These are phyloP conservation scores for Corymbia calophylla DNA, from an alignment of 441 rosid genomes.

Conservation along the genomic window DNA sequence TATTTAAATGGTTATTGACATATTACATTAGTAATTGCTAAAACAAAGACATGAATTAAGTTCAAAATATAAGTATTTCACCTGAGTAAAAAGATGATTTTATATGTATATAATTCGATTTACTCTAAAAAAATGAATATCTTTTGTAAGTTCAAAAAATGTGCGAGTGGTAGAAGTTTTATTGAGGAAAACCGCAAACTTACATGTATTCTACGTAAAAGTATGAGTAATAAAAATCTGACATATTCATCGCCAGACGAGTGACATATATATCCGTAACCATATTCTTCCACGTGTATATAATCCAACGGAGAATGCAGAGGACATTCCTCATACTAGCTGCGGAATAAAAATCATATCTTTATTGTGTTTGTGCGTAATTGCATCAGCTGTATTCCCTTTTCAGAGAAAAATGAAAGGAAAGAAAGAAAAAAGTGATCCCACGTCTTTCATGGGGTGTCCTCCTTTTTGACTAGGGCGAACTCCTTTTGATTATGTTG, in stretches of 20 bases:
- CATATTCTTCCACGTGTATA: no score
- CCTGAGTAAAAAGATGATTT: not conserved
- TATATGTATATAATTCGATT: not conserved
- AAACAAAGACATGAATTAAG: not conserved
- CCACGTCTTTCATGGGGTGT: not conserved
- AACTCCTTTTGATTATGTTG: not conserved
- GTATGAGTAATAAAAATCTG: no score
- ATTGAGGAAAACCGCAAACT: not conserved
- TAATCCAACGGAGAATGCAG: no score
- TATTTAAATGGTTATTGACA: not conserved
- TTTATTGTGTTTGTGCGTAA: not conserved
- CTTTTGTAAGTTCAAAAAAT: not conserved
- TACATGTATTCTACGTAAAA: not conserved
- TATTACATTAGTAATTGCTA: not conserved
- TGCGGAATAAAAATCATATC: not conserved
- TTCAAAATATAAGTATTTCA: not conserved
- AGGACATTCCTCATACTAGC: not conserved
- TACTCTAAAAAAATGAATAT: not conserved
- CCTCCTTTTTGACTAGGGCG: not conserved
- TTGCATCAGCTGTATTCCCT: not conserved
- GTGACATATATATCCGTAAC: no score
- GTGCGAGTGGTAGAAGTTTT: not conserved
- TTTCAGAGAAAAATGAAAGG: not conserved
- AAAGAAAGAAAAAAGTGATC: not conserved
- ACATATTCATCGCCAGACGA: not conserved